These are phyloP conservation scores for Botryotinia narcissicola DNA, from an alignment of 2,329 filamentous ascomycete species.

Conservation along the genomic window DNA sequence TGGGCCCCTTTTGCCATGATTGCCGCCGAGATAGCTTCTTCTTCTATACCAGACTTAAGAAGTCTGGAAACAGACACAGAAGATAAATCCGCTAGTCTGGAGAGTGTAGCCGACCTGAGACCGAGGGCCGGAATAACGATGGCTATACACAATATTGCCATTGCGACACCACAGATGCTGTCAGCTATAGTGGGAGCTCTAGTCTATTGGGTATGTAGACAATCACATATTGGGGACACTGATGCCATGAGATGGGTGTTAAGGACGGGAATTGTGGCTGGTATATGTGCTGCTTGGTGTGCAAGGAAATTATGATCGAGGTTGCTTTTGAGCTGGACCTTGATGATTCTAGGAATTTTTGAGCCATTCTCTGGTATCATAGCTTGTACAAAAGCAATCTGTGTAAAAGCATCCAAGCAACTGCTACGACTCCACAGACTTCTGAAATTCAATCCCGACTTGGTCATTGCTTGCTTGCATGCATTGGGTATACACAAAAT, in stretches of 20 bases:
- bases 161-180: background rate
- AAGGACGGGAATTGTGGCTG: background rate
- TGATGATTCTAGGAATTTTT: background rate
- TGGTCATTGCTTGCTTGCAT: background rate
- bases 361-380: background rate
- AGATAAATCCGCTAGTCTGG: background rate
- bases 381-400: background rate
- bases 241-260: background rate
- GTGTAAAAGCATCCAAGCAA: no score
- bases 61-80: background rate
- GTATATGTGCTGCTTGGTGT: background rate
- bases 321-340: background rate
- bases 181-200: background rate
- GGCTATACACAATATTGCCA: slow-evolving; percentile 8
- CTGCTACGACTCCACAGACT: background rate
- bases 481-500: background rate
- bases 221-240: background rate
- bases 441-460: background rate
- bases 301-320: slow-evolving; percentile 1
- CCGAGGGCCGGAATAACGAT: slow-evolving; percentile 2
- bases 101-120: background rate
- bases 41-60: background rate
- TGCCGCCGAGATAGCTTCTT: background rate
- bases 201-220: background rate
- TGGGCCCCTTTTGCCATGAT: background rate